A percentile compares a stretch with the other conserved stretches of the same genome.
phyloP scores from a whole-genome alignment of 2,329 filamentous ascomycete species.

The Cercospora sojina region DNA sequence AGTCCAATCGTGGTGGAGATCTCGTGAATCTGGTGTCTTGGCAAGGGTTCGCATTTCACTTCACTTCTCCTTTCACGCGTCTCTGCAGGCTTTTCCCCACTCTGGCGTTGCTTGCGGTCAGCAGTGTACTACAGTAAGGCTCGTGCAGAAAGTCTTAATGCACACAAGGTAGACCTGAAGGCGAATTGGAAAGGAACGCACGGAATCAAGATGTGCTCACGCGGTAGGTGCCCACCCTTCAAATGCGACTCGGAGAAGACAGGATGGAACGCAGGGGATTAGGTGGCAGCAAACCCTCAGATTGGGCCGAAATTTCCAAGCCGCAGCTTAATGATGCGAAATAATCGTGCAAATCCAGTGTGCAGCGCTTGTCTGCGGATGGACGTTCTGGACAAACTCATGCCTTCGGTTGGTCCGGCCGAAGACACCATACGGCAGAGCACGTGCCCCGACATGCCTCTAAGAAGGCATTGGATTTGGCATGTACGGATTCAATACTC shows the following conservation, averaged over 20 bases:
- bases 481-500: not conserved
- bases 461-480: not conserved
- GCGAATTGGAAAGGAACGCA: not conserved
- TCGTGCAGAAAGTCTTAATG: not conserved
- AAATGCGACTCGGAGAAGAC: not conserved
- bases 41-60: conserved; percentile 10
- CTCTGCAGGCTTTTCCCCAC: not conserved
- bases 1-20: conserved; percentile 1
- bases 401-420: not conserved
- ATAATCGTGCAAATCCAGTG: not conserved
- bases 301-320: not conserved
- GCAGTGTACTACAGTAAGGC: not conserved
- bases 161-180: not conserved
- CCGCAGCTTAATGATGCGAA: not conserved
- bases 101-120: not conserved
- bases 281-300: not conserved
- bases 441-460: not conserved
- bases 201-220: not conserved
- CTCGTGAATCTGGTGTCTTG: conserved; percentile 10
- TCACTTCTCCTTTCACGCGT: conserved; percentile 13
- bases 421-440: not conserved
- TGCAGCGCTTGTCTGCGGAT: too few species aligned
- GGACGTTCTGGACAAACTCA: too few species aligned
- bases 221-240: not conserved
- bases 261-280: not conserved